Evolutionary conservation across 371 early-diverging fungal species (phyloP).

Genomic region (Choanephora cucurbitarum): DNA sequence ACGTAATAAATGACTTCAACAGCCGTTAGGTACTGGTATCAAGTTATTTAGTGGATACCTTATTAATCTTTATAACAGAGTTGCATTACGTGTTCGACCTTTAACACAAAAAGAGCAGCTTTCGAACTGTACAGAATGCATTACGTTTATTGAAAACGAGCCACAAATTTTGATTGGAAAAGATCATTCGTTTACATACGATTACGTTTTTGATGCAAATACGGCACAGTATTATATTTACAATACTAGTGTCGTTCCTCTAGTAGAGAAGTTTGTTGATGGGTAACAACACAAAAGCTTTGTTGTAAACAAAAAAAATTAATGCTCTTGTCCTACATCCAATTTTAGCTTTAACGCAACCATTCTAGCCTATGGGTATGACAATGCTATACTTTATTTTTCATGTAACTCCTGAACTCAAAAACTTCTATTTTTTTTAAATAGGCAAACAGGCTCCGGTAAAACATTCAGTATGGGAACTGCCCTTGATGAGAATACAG

Average conservation of each 20-base stretch:
- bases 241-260: conserved; percentile 63
- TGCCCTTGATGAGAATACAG: conserved; percentile 49
- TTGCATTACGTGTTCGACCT: conserved; percentile 82
- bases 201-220: conserved; percentile 79
- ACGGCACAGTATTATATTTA: conserved; percentile 72
- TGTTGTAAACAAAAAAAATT: conserved; percentile 1
- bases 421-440: not conserved
- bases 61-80: conserved; percentile 44
- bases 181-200: conserved; percentile 82
- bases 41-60: not conserved
- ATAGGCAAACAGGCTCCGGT: conserved; percentile 48
- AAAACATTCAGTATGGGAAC: conserved; percentile 65
- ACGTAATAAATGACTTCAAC: conserved; percentile 27
- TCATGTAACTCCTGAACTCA: conserved; percentile 14
- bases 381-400: conserved; percentile 19
- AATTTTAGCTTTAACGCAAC: conserved; percentile 74
- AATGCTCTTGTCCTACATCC: conserved; percentile 4
- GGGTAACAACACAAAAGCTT: conserved; percentile 61
- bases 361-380: conserved; percentile 95
- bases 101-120: conserved; percentile 75
- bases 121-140: conserved; percentile 68
- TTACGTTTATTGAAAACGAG: conserved; percentile 62
- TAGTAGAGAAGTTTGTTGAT: conserved; percentile 86
- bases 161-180: conserved; percentile 66
- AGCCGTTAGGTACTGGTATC: conserved; percentile 39